These are phyloP conservation scores for Musa balbisiana DNA, from an alignment of 202 grass and related monocot species.

Conservation along the genomic window DNA sequence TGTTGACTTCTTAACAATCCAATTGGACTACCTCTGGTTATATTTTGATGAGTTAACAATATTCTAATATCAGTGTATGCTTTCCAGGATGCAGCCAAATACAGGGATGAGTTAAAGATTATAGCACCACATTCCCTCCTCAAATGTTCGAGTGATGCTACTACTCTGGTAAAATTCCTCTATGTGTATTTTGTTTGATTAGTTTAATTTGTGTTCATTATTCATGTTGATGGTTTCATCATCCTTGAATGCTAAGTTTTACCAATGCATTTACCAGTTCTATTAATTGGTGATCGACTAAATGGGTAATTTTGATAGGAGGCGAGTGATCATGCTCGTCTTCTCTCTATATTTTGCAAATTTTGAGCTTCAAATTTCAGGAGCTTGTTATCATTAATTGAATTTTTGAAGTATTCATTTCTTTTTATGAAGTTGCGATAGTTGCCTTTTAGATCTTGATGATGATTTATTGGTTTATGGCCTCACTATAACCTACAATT, in stretches of 20 bases:
- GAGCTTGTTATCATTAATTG: too few species aligned
- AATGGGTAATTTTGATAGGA: background rate
- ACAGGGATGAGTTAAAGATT: constrained; percentile 63
- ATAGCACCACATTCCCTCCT: constrained; percentile 68
- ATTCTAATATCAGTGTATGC: too few species aligned
- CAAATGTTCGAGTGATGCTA: constrained; percentile 78
- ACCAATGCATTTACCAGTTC: background rate
- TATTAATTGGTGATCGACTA: background rate
- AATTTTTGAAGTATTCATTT: too few species aligned
- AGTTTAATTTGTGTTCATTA: background rate
- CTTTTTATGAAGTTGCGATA: too few species aligned
- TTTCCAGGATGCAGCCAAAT: constrained; percentile 61
- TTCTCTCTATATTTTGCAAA: too few species aligned
- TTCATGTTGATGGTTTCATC: background rate
- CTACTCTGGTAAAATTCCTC: constrained; percentile 50
- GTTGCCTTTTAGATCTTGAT: too few species aligned
- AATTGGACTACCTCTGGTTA: background rate
- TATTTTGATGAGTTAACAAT: too few species aligned
- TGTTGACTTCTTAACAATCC: background rate
- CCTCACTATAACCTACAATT: too few species aligned
- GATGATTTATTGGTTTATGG: too few species aligned
- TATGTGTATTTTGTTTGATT: constrained; percentile 1
- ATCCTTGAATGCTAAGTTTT: background rate
- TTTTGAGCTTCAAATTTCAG: too few species aligned
- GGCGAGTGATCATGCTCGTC: too few species aligned